These are phyloP conservation scores for Lachnellula suecica DNA, from an alignment of 2,329 filamentous ascomycete species.

Conservation along the genomic window DNA sequence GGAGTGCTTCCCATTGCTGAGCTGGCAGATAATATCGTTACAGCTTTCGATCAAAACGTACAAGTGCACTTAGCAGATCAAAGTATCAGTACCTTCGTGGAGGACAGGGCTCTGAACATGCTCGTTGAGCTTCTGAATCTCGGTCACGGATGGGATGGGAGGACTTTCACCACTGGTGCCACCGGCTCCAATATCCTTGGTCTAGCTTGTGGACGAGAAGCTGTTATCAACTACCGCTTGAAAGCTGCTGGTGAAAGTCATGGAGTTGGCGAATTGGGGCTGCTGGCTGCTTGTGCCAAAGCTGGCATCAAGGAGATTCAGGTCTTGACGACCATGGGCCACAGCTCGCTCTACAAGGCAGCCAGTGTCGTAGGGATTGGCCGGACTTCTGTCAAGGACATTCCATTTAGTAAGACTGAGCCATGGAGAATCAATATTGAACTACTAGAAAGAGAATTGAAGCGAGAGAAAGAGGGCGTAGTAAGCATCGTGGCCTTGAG, in stretches of 20 bases:
- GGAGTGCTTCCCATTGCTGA: slow-evolving; percentile 76
- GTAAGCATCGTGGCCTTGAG: slow-evolving; percentile 81
- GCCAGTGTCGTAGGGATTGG: slow-evolving; percentile 81
- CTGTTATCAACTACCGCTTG: slow-evolving; percentile 46
- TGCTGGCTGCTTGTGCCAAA: slow-evolving; percentile 63
- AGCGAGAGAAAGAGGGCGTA: slow-evolving; percentile 43
- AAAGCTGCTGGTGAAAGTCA: slow-evolving; percentile 24
- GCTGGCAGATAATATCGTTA: slow-evolving; percentile 82
- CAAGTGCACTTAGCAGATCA: slow-evolving; percentile 78
- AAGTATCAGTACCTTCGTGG: slow-evolving; percentile 73
- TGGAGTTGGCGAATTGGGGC: slow-evolving; percentile 67
- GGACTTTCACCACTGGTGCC: slow-evolving; percentile 75
- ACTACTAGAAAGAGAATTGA: slow-evolving; percentile 60
- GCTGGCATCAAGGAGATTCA: slow-evolving; percentile 69
- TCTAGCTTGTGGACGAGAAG: slow-evolving; percentile 70
- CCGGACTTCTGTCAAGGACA: slow-evolving; percentile 61
- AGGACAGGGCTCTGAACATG: slow-evolving; percentile 70
- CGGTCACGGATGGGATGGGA: slow-evolving; percentile 63
- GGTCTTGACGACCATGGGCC: slow-evolving; percentile 76
- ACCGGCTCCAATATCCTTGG: slow-evolving; percentile 67
- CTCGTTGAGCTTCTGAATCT: slow-evolving; percentile 67
- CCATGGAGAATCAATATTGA: slow-evolving; percentile 71
- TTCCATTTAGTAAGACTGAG: slow-evolving; percentile 50
- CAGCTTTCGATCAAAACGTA: slow-evolving; percentile 79
- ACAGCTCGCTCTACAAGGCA: slow-evolving; percentile 83